These are phyloP conservation scores for Auriscalpium orientale DNA, from an alignment of 768 basidiomycete genomes.

Conservation along the genomic window DNA sequence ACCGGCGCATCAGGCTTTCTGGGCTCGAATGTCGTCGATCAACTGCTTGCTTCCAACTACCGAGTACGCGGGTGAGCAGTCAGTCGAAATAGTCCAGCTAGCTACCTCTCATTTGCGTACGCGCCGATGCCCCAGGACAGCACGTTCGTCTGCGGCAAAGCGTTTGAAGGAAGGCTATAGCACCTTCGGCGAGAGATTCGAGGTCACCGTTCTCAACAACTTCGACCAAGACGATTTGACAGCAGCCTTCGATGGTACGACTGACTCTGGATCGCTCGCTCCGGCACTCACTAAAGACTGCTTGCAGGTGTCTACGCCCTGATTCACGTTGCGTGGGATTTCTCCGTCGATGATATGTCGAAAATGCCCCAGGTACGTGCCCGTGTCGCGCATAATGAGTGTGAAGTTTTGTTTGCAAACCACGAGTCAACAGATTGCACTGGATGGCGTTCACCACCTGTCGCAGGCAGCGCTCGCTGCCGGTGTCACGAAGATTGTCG, in stretches of 20 bases:
- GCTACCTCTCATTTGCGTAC: neutral
- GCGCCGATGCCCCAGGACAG: no score
- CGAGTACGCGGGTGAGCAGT: conserved; percentile 34
- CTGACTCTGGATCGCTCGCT: neutral
- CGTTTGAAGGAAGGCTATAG: neutral
- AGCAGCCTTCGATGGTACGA: conserved; percentile 7
- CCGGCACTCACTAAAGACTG: neutral
- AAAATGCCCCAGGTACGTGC: neutral
- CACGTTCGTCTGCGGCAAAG: neutral
- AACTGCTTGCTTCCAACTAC: conserved; percentile 36
- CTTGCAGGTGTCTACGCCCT: neutral
- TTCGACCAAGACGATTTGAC: conserved; percentile 11
- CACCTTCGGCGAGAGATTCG: conserved; percentile 1
- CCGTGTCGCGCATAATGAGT: neutral
- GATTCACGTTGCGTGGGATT: neutral
- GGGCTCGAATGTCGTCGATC: conserved; percentile 14
- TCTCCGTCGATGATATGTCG: neutral
- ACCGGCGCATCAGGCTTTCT: conserved; percentile 35
- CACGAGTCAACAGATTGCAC: neutral
- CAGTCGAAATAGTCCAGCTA: neutral
- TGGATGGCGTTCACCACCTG: neutral
- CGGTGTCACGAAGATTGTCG: neutral
- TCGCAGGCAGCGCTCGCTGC: neutral
- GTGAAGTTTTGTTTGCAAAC: no score
- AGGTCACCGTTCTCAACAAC: conserved; percentile 8